Conservation (phyloP, 2,329 filamentous ascomycete genomes). For the Geoglossum cookeanum region DNA sequence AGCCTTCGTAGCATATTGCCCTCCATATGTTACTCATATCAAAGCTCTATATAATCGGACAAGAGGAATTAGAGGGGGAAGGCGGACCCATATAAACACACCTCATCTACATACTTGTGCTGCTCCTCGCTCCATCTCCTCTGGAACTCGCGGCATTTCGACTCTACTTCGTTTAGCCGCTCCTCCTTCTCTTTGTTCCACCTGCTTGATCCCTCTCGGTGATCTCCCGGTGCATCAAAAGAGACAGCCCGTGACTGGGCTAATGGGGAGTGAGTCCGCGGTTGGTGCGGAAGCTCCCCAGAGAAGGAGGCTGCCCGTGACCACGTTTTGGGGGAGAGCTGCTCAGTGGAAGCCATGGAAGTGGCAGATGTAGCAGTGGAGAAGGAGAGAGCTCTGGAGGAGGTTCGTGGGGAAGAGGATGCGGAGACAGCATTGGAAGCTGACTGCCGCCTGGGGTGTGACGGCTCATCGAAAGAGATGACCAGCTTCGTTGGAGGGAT, state of each 20-base stretch:
- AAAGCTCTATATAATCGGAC: not conserved
- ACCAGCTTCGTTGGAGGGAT: not conserved
- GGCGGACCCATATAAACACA: not conserved
- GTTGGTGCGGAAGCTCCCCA: not conserved
- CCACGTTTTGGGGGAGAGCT: not conserved
- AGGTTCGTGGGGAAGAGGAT: not conserved
- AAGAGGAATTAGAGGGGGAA: not conserved
- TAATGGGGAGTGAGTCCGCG: not conserved
- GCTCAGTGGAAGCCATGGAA: not conserved
- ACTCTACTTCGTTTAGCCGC: slow-evolving; percentile 7
- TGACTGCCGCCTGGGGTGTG: not conserved
- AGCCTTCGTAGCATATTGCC: not conserved
- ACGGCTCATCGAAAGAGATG: not conserved
- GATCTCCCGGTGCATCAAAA: not conserved
- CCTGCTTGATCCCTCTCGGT: not conserved
- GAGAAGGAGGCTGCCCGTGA: not conserved
- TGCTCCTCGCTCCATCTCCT: slow-evolving; percentile 9
- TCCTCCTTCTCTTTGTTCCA: slow-evolving; percentile 8
- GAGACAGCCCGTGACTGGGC: not conserved
- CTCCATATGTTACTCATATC: not conserved
- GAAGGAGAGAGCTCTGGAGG: not conserved
- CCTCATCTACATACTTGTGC: slow-evolving; percentile 11
- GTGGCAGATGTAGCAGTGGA: not conserved
- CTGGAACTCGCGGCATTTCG: slow-evolving; percentile 8
- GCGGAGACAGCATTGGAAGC: not conserved